Conservation (phyloP, 2,329 filamentous ascomycete genomes). For the Escovopsis sp. region DNA sequence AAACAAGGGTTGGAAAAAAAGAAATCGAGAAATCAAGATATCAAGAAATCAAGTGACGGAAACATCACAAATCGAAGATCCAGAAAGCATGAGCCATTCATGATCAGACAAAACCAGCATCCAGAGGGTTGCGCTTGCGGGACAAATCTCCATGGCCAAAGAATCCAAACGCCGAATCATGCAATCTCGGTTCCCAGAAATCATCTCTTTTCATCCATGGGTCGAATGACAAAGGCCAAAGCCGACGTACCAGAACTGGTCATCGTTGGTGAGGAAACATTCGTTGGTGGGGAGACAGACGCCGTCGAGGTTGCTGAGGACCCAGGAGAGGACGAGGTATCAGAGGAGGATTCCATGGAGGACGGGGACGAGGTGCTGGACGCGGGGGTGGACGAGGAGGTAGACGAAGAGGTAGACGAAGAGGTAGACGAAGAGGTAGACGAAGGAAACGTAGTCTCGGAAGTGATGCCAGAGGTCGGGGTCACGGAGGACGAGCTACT, state of each 20-base stretch:
- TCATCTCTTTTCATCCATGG: constrained; percentile 5
- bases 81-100: no score
- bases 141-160: neutral
- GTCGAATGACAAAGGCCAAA: constrained; percentile 2
- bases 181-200: constrained; percentile 7
- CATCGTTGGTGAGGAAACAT: constrained; percentile 4
- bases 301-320: constrained; percentile 8
- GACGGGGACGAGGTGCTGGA: no score
- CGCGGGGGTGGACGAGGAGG: constrained; percentile 4
- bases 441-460: constrained; percentile 15
- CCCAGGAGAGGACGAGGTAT: no score
- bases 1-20: no score
- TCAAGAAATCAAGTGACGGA: no score
- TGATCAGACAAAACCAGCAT: neutral
- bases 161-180: constrained; percentile 4
- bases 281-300: constrained; percentile 5
- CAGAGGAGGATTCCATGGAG: no score
- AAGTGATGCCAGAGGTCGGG: constrained; percentile 16
- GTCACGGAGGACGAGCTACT: constrained; percentile 10
- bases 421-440: constrained; percentile 3
- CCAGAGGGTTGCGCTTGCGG: constrained; percentile 12
- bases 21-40: no score
- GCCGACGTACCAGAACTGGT: constrained; percentile 19
- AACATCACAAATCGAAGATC: constrained; percentile 1
- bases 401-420: constrained; percentile 3